phyloP scores from a whole-genome alignment of 805 yeast genomes.

The Ogataea nakhonphanomensis region DNA sequence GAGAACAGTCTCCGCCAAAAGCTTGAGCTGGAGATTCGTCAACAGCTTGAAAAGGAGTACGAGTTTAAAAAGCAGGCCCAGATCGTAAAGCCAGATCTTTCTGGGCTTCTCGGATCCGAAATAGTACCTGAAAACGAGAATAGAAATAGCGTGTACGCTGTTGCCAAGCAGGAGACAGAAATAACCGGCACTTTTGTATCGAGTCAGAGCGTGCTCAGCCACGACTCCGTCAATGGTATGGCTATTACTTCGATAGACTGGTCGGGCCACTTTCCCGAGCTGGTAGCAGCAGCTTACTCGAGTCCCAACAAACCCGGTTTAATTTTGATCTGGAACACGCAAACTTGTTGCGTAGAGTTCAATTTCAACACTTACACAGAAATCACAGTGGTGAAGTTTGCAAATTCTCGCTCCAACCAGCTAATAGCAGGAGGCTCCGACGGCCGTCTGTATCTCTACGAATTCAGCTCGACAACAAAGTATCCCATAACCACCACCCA shows the following conservation, averaged over 20 bases:
- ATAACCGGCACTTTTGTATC: conserved; percentile 5
- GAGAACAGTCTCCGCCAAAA: conserved; percentile 13
- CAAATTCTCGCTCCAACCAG: conserved; percentile 35
- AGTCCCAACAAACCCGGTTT: conserved; percentile 11
- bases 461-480: conserved; percentile 32
- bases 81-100: neutral
- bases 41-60: conserved; percentile 8
- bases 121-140: conserved; percentile 20
- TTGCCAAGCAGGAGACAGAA: conserved; percentile 4
- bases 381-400: conserved; percentile 40
- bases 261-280: conserved; percentile 30
- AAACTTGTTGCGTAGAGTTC: conserved; percentile 31
- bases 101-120: conserved; percentile 2
- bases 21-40: conserved; percentile 12
- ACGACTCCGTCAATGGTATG: conserved; percentile 9
- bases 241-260: conserved; percentile 29
- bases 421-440: conserved; percentile 47
- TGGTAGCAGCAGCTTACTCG: conserved; percentile 27
- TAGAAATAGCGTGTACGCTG: conserved; percentile 26
- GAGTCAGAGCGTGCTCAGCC: conserved; percentile 1
- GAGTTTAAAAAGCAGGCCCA: conserved; percentile 8
- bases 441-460: conserved; percentile 54
- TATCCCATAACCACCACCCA: conserved; percentile 22
- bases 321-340: conserved; percentile 31
- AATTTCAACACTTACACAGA: conserved; percentile 40